Base-by-base conservation (phyloP, 495 filamentous ascomycete genomes). In the Aspergillus asperescens region DNA sequence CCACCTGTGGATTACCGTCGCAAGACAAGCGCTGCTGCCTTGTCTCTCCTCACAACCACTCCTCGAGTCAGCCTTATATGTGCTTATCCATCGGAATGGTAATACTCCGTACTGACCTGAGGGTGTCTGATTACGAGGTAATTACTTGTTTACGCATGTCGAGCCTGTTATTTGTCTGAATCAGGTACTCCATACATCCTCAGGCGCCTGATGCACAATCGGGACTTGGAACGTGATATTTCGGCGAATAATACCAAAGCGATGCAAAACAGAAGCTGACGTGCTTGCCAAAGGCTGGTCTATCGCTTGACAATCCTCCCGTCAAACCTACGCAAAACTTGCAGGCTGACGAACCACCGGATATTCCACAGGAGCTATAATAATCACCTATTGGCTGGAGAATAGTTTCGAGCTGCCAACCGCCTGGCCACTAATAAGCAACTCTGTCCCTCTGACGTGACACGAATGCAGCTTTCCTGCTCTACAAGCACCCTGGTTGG, bases 11-110 rank as follows among this genome's bases (percentile, higher is more conserved):
- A 18, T 18, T 16, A 1, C 39, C 13, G 25, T 5, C 9, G 15
- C 32, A 38, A 27, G 10, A 0, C 8, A n/a, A 37, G n/a, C 34
- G 34, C 46, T 49, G 46, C 34, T 49, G 34, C 46, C 46, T 49
- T 10, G 8, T 32, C 12, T 3, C 23, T 7, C 23, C 16, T 24
- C 22, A 24, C 19, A 15, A 28, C n/a, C 7, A 6, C n/a, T 37
- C 15, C 27, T 1, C 9, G 43, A 20, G 16, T 29, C 44, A 35
- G 18, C 44, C 29, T 47, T 25, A 46, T 27, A 46, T 46, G 43
- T 46, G 27, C 43, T 46, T 32, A 16, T 1, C 12, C 23, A 10
- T 22, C 8, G 28, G 28, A 34, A 24, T n/a, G 9, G 12, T 12
- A 28, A 16, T 9, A n/a, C 15, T 47, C 10, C n/a, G 32, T 4